phyloP scores from a whole-genome alignment of 257 asterid genomes.

The Solanum piurae region DNA sequence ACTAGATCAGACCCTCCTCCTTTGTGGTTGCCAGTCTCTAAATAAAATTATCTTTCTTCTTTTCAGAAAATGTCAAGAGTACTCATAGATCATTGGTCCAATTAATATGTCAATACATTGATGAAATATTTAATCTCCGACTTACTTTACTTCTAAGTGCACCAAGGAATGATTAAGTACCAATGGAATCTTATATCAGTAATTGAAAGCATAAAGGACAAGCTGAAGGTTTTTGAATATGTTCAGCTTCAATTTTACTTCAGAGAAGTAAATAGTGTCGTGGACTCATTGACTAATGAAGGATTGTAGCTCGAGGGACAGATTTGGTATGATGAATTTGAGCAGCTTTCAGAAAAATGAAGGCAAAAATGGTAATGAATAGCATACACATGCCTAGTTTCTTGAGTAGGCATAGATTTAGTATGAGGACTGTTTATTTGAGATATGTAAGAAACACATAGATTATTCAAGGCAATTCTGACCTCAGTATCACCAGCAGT shows the following conservation, averaged over 20 bases:
- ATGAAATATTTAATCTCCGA: background rate
- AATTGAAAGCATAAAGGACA: background rate
- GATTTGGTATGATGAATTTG: background rate
- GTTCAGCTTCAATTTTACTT: background rate
- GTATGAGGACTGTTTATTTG: background rate
- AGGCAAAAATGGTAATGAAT: background rate
- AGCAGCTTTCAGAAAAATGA: background rate
- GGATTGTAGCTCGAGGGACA: background rate
- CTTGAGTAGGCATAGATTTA: background rate
- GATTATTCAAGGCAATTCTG: slow-evolving; percentile 6
- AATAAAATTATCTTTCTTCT: background rate
- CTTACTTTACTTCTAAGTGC: background rate
- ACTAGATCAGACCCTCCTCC: background rate
- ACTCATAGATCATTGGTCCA: background rate
- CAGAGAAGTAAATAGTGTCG: background rate
- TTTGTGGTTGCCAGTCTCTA: background rate
- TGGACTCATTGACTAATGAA: background rate
- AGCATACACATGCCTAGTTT: background rate
- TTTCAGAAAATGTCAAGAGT: background rate
- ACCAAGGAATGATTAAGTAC: background rate
- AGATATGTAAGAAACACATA: background rate
- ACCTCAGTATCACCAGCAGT: slow-evolving; percentile 95
- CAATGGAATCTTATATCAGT: background rate
- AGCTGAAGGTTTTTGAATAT: background rate
- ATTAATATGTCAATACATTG: background rate